Base-by-base conservation (phyloP, 2,329 filamentous ascomycete species). In the Fusarium scirpi region DNA sequence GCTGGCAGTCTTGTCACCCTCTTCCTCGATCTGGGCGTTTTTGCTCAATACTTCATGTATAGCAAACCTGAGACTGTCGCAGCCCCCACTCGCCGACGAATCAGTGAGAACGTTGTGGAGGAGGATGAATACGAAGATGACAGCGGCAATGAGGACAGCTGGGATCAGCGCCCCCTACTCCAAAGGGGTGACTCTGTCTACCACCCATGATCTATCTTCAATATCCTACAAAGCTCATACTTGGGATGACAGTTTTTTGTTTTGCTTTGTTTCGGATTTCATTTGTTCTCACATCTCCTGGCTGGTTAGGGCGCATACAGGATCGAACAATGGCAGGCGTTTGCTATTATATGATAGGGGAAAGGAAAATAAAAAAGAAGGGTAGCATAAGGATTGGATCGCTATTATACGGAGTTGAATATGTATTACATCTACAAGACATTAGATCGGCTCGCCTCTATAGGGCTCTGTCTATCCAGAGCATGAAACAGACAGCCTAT, bases 31-130 rank as follows among this genome's bases (percentile, higher is more conserved):
- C 84, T 94, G 78, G 89, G 87, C 29, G 96, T 98, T 5, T 98
- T 98, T 80, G 88, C 89, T 13, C 95, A 98, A 80, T 98, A 97
- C 78, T 98, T 97, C 78, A 79, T 97, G 76, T 98, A 98, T 79
- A 86, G 85, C 70, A 82, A 82, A 59, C 80, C 82, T 4, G 84
- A 83, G 6, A 79, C 82, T 8, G 75, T 78, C 0, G 20, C 24
- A 12, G 24, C 32, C 11, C 46, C 57, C 18, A 38, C 51, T 20
- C 69, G 65, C 29, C 69, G 29, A 49, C 52, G 69, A 25, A 44
- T 62, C 32, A 58, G 29, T 12, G 54, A 52, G n/a, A 53, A 58
- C 12, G 46, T 62, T 6, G 69, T 74, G 8, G 74, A 77, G 38
- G 75, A 68, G 8, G 62, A 61, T 5, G 77, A 80, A 18, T 78